phyloP scores from a whole-genome alignment of 345 rosid species.

The Clausena lansium region DNA sequence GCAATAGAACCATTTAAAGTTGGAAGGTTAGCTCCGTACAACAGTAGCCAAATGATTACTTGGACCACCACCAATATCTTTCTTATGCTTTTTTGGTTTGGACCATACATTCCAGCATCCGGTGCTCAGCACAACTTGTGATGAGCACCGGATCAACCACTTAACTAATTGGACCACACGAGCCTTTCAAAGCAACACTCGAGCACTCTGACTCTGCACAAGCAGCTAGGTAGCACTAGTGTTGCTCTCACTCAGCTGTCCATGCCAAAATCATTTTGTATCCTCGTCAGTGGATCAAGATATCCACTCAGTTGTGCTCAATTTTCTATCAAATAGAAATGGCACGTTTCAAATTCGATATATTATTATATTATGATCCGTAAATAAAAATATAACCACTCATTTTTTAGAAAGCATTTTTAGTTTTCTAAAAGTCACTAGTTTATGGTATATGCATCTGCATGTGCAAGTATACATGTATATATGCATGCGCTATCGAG shows the following conservation, averaged over 20 bases:
- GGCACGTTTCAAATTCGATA: not conserved
- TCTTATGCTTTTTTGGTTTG: too few relatives aligned
- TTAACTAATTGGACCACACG: not conserved
- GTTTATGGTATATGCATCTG: not conserved
- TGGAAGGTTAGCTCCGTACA: not conserved
- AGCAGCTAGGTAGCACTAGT: not conserved
- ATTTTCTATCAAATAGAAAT: too few relatives aligned
- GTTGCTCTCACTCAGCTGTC: not conserved
- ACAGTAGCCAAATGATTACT: not conserved
- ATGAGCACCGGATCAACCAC: too few relatives aligned
- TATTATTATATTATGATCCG: too few relatives aligned
- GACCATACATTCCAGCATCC: too few relatives aligned
- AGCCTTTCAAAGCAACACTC: not conserved
- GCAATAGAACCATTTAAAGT: not conserved
- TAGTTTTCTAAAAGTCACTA: too few relatives aligned
- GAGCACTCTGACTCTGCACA: not conserved
- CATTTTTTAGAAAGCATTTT: too few relatives aligned
- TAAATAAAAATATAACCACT: too few relatives aligned
- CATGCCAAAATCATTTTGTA: too few relatives aligned
- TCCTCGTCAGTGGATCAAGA: not conserved
- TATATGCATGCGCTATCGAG: too few relatives aligned
- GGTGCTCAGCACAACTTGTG: too few relatives aligned
- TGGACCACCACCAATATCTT: not conserved
- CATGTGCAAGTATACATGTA: too few relatives aligned
- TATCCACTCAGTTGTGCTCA: not conserved